phyloP scores from a whole-genome alignment of 1,284 basidiomycete species.

The Moesziomyces sp. region DNA sequence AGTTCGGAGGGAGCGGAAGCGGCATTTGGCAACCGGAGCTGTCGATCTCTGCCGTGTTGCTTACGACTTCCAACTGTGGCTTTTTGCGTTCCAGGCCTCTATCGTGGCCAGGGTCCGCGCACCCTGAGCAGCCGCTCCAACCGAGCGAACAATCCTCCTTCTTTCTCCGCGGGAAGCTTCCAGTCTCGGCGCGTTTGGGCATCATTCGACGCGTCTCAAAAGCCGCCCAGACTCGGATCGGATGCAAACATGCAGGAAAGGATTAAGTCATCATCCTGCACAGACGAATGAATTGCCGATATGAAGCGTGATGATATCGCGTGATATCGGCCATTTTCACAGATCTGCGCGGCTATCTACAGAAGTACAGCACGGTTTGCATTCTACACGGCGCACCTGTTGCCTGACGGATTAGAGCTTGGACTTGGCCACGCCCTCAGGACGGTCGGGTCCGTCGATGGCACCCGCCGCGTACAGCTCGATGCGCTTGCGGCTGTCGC shows the following conservation, averaged over 20 bases:
- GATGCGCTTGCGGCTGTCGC: conserved; percentile 26
- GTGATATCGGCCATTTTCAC: too few species aligned
- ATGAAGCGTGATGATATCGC: too few species aligned
- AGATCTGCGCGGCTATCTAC: too few species aligned
- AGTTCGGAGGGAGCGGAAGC: neutral
- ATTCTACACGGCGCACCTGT: too few species aligned
- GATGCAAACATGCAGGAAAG: neutral
- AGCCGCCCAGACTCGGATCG: conserved; percentile 3
- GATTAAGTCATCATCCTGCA: too few species aligned
- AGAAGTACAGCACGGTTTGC: too few species aligned
- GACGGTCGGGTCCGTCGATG: conserved; percentile 52
- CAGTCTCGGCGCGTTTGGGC: too few species aligned
- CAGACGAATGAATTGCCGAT: too few species aligned
- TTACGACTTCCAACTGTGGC: conserved; percentile 6
- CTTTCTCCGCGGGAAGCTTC: conserved; percentile 8
- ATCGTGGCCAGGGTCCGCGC: neutral
- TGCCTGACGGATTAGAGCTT: conserved; percentile 22
- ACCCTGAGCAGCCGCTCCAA: neutral
- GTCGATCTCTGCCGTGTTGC: neutral
- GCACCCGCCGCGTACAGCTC: conserved; percentile 42
- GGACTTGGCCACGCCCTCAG: conserved; percentile 26
- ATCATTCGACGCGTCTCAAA: conserved; percentile 6
- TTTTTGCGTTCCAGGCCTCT: neutral
- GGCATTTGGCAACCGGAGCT: neutral
- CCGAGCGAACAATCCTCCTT: too few species aligned